phyloP scores from a whole-genome alignment of 2,329 filamentous ascomycete genomes.

The Fonsecaea monophora region DNA sequence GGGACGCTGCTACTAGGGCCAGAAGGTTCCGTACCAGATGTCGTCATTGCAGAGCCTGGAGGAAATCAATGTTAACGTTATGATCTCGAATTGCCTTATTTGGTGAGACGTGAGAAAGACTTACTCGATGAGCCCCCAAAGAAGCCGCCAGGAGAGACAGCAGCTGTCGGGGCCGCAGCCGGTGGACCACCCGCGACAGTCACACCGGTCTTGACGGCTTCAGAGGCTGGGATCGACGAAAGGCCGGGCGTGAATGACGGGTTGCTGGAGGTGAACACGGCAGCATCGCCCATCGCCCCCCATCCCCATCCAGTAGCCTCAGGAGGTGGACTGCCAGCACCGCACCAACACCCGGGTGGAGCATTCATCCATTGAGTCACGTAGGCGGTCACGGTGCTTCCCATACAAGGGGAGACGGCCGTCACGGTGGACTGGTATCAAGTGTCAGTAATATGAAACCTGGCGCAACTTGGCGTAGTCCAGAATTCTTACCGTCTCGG shows the following conservation, averaged over 20 bases:
- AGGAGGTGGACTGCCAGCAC: slow-evolving; percentile 11
- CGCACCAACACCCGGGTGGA: slow-evolving; percentile 34
- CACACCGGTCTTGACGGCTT: slow-evolving; percentile 36
- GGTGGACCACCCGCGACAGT: slow-evolving; percentile 28
- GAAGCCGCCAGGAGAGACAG: slow-evolving; percentile 29
- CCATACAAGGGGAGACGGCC: slow-evolving; percentile 29
- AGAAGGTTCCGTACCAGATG: slow-evolving; percentile 34
- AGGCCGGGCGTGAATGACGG: slow-evolving; percentile 34
- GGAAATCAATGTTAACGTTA: neutral
- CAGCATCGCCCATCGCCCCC: slow-evolving; percentile 24
- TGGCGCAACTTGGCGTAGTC: neutral
- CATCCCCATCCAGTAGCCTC: neutral
- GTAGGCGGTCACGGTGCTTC: slow-evolving; percentile 31
- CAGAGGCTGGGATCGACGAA: slow-evolving; percentile 36
- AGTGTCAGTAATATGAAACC: slow-evolving; percentile 15
- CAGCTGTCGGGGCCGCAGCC: slow-evolving; percentile 17
- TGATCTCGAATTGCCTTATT: neutral
- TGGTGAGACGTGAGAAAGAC: slow-evolving; percentile 8
- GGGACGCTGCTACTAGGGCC: slow-evolving; percentile 30
- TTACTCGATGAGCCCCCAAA: slow-evolving; percentile 24
- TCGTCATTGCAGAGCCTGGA: slow-evolving; percentile 18
- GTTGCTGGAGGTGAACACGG: slow-evolving; percentile 23
- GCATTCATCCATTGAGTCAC: slow-evolving; percentile 35
- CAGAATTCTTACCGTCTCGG: slow-evolving; percentile 30
- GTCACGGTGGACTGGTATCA: slow-evolving; percentile 33